Evolutionary conservation across 2,329 filamentous ascomycete genomes (phyloP).

Genomic region (Parastagonospora avenae): DNA sequence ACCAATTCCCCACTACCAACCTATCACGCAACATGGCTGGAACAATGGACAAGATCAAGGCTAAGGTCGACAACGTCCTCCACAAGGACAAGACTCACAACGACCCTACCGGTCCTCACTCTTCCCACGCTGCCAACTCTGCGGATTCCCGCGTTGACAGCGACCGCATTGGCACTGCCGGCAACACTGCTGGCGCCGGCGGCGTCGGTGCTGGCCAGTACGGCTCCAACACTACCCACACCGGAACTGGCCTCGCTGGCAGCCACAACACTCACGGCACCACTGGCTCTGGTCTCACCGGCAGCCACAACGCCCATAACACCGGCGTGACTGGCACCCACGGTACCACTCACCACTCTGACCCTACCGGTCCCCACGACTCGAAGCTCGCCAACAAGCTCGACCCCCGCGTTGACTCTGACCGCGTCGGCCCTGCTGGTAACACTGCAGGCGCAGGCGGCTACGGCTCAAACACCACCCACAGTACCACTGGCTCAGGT

Average conservation of each 20-base stretch:
- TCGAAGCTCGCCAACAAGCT: constrained; percentile 18
- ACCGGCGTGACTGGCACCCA: neutral
- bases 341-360: constrained; percentile 12
- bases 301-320: constrained; percentile 16
- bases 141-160: constrained; percentile 39
- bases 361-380: constrained; percentile 26
- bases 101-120: constrained; percentile 38
- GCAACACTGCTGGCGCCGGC: constrained; percentile 26
- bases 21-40: constrained; percentile 31
- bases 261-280: constrained; percentile 12
- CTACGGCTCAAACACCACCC: constrained; percentile 17
- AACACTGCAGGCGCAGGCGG: constrained; percentile 20
- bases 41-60: constrained; percentile 45
- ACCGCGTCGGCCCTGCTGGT: constrained; percentile 19
- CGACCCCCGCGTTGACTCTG: constrained; percentile 33
- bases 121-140: constrained; percentile 32
- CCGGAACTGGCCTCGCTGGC: constrained; percentile 14
- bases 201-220: constrained; percentile 10
- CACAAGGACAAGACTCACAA: constrained; percentile 42
- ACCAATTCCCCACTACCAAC: constrained; percentile 8
- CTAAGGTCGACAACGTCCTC: constrained; percentile 45
- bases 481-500: constrained; percentile 13
- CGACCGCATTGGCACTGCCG: constrained; percentile 21
- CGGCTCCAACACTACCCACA: constrained; percentile 9
- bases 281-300: constrained; percentile 15